Base-by-base conservation (phyloP, 2,329 filamentous ascomycete species). In the Botrytis aclada region DNA sequence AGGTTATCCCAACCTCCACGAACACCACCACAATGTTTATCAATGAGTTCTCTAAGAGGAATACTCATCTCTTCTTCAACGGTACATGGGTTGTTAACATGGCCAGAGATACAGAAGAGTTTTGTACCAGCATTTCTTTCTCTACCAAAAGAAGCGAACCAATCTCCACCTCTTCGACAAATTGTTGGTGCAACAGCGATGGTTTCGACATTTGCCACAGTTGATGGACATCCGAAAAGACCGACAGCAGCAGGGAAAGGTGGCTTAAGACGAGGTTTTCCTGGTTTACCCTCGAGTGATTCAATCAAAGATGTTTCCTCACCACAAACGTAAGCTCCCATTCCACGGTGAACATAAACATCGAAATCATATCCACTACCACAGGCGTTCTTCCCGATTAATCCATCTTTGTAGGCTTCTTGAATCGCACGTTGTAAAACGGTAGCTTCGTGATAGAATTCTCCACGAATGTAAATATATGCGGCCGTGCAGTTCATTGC, bases 11-110 rank as follows among this genome's bases (percentile, higher is more conserved):
- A 99, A 73, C 96, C 96, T 76, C 96, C 96, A 79, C 90, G 91
- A 70, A 99, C 96, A 83, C 96, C 96, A 82, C 96, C 96, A 82
- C 96, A 98, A 88, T 99, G 96, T 86, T 94, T 96, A 76, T 99
- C 96, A 80, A 99, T 98, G 76, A 99, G 90, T 84, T 99, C 96
- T 62, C 93, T 92, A 74, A 99, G 89, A 61, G 96, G 92, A 78
- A 99, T 99, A 70, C 93, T 97, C 96, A 99, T 99, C 85, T 99
- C 96, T 85, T 99, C 96, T 84, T 99, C 96, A 74, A 99, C 96
- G 1, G 96, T 98, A 83, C 90, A 94, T 71, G 96, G 96, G 86
- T 98, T 97, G 88, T 99, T 99, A 86, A 99, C 96, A 83, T 98
- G 94, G 41, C 96, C 96, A 71, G 95, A 98, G 82, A 99, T 98